Base-by-base conservation (phyloP, 352 stramenopile genomes). In the Pythium rishiriense region DNA sequence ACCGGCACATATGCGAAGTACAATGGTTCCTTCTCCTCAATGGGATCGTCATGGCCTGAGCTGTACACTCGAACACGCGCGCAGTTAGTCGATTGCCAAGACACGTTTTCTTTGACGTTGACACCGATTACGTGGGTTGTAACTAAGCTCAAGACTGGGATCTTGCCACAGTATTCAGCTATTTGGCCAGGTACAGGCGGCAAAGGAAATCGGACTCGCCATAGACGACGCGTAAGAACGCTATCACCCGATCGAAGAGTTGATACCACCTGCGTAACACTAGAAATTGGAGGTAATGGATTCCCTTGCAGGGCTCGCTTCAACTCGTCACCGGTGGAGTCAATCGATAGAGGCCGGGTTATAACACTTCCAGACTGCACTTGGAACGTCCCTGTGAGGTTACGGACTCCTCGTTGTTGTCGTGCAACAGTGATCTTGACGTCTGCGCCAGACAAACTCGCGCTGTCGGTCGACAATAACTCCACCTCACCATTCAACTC, bases 41-140 rank as follows among this genome's bases (percentile, higher is more conserved):
- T 9, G 17, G 60, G 19, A 21, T 60, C 60, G 39, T 37, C 19
- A 19, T 59, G 28, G 51, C 26, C 48, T 22, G 60, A 67, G 4
- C 61, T 22, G 22, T 49, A 56, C 12, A 67, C 51, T 12, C 35
- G 60, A 24, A 67, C 60, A 6, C 50, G 50, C n/a, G 21, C 41
- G 26, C 60, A 67, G 6, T 42, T n/a, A 35, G 22, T 19, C 2
- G 51, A 67, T 2, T 50, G n/a, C 37, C 60, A 60, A 14, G 58
- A 19, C 1, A 65, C 69, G 24, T 43, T 62, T 1, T 62, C 53
- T 39, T 67, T 55, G 22, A 84, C 59, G 41, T 79, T 67, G 29
- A 63, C 49, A 5, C 70, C 69, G 21, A 74, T 25, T 0, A 68
- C 26, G 35, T 72, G 50, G 0, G 48, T 64, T 7, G 65, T 56